Evolutionary conservation across 2,329 filamentous ascomycete genomes (phyloP), one percentile per base, ranked within the genome.

Genomic region (Biscogniauxia sp.): DNA sequence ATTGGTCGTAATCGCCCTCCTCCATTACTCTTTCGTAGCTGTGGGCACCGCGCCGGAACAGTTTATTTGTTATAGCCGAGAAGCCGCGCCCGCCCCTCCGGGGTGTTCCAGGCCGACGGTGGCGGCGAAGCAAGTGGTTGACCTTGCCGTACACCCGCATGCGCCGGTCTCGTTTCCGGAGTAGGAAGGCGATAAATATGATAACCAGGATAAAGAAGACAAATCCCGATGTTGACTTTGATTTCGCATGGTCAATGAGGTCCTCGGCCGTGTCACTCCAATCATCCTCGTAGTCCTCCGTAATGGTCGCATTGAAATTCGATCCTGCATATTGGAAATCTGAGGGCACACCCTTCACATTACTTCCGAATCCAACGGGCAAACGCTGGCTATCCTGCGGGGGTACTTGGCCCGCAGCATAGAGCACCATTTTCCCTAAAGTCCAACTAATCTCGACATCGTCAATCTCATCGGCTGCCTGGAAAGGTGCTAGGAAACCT

Each of bases 371-470:
- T 0, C 95, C 95, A 9, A 99, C 95, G 0, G 93, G 92, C 1
- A 93, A 78, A 1, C 74, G 63, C 17, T 82, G 80, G 51, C 82
- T 78, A 1, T 80, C 82, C 6, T 81, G 77, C 0, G 91, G 84
- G 1, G 91, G 88, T 5, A 99, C 83, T 73, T 97, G 92, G 3
- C 92, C 95, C 0, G 94, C 88, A 4, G 95, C 95, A 69, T 98
- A 98, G 4, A 99, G 84, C 6, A 99, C 86, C 84, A 98, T 97
- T 73, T 97, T 97, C 1, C 95, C 95, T 5, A 99, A 79, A 0
- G 95, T 98, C 95, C 95, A 99, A 79, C 92, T 96, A 19, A 99
- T 89, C 79, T 99, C 96, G 6, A 93, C 89, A 19, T 88, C 91
- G 67, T 93, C 87, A 67, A 99, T 93, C 75, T 95, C 95, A 75